Base-by-base conservation (phyloP, 2,329 filamentous ascomycete genomes). In the Beauveria sp. region DNA sequence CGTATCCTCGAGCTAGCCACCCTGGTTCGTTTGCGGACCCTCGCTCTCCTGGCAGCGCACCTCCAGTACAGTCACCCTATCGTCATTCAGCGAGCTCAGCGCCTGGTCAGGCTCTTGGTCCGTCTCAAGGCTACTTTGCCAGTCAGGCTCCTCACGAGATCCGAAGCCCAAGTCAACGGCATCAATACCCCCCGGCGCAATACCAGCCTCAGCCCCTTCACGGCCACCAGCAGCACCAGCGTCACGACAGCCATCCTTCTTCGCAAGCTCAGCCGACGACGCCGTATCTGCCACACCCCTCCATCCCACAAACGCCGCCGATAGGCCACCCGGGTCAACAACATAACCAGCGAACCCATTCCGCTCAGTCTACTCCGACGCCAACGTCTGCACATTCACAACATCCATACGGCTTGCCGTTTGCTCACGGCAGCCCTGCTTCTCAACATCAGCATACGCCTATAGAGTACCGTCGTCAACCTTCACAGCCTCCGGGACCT, bases 361-460 rank as follows among this genome's bases (percentile, higher is more conserved):
- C 84, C 24, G 75, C 80, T 6, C 82, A 86, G 61, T 86, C 84
- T 14, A 81, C 79, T 28, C 75, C 83, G 12, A 87, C 85, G 42
- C 84, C 84, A n/a, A 85, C 83, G 7, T 86, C 84, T 45, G 80
- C 83, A 18, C 83, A 86, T 52, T 82, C 80, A 68, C 83, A 86
- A 70, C 80, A 80, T 51, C 78, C 79, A 9, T 83, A 80, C 66
- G 79, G 79, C 14, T 71, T 75, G 60, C 76, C 80, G 31, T 83
- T 80, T 65, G 72, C 70, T 26, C 82, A 83, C 64, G 79, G 77
- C 45, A 87, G 84, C 66, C 84, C 84, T 53, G 71, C 80, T 49
- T 71, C 76, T 48, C 70, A 77, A 40, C 71, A 77, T 40, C 80
- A 79, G 62, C 75, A 75, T 57, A 76, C 73, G 48, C 74, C 75